A percentile compares a stretch with the other conserved stretches of the same genome.
phyloP scores from a whole-genome alignment of 1,284 basidiomycete genomes.

The Pseudozyma flocculosa region DNA sequence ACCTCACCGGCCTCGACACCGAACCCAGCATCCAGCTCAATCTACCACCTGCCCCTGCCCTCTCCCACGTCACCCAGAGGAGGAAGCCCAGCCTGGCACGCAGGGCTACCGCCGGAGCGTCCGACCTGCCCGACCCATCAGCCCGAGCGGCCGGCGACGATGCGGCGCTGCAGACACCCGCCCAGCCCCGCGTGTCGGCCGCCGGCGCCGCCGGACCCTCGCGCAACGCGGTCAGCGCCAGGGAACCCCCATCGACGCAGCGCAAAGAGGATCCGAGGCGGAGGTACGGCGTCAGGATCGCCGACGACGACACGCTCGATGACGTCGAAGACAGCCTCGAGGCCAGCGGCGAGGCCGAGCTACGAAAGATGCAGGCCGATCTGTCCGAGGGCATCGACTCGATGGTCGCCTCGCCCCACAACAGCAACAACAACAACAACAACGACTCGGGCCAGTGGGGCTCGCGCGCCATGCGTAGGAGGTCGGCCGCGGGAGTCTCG shows the following conservation, averaged over 20 bases:
- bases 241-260: slow-evolving; percentile 34
- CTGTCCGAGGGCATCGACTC: slow-evolving; percentile 38
- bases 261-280: slow-evolving; percentile 35
- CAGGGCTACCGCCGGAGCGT: slow-evolving; percentile 22
- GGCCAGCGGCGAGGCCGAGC: slow-evolving; percentile 26
- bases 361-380: slow-evolving; percentile 36
- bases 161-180: not conserved
- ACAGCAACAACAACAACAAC: slow-evolving; percentile 13
- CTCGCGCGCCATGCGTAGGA: slow-evolving; percentile 40
- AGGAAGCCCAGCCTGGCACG: slow-evolving; percentile 23
- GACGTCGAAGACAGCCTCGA: slow-evolving; percentile 41
- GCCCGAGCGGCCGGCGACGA: too few relatives aligned
- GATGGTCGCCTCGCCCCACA: slow-evolving; percentile 17
- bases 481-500: slow-evolving; percentile 47
- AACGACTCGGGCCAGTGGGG: slow-evolving; percentile 47
- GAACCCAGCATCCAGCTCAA: slow-evolving; percentile 33
- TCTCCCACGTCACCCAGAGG: slow-evolving; percentile 20
- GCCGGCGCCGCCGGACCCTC: slow-evolving; percentile 5
- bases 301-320: slow-evolving; percentile 36
- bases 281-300: slow-evolving; percentile 36
- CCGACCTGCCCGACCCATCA: slow-evolving; percentile 8
- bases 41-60: slow-evolving; percentile 16
- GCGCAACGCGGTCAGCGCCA: slow-evolving; percentile 18
- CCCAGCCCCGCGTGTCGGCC: not conserved
- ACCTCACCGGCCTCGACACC: slow-evolving; percentile 31